These are phyloP conservation scores for Drechmeria coniospora DNA, from an alignment of 2,329 filamentous ascomycete species.

Conservation along the genomic window DNA sequence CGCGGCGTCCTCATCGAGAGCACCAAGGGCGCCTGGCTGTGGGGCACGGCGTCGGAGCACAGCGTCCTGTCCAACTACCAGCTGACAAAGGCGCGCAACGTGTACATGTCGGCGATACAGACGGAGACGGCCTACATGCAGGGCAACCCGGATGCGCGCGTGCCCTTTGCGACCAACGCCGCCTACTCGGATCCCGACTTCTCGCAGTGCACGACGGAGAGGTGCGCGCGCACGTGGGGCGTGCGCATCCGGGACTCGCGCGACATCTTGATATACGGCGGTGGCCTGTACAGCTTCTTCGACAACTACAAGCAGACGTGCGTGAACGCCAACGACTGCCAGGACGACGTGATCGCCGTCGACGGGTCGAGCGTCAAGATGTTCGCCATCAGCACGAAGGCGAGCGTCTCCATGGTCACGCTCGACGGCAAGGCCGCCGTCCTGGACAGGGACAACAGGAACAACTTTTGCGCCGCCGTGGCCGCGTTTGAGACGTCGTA, in stretches of 20 bases:
- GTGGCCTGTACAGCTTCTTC: slow-evolving; percentile 69
- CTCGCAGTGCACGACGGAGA: slow-evolving; percentile 28
- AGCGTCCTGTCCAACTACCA: slow-evolving; percentile 71
- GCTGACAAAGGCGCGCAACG: slow-evolving; percentile 57
- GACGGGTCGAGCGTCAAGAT: slow-evolving; percentile 52
- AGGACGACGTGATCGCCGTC: slow-evolving; percentile 62
- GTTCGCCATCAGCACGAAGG: slow-evolving; percentile 61
- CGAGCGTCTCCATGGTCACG: slow-evolving; percentile 57
- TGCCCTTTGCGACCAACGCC: slow-evolving; percentile 45
- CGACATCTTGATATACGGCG: slow-evolving; percentile 55
- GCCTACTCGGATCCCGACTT: slow-evolving; percentile 57
- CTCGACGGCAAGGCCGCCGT: slow-evolving; percentile 38
- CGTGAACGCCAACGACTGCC: slow-evolving; percentile 51
- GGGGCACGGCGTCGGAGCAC: slow-evolving; percentile 58
- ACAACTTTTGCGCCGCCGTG: slow-evolving; percentile 49
- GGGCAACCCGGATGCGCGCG: slow-evolving; percentile 58
- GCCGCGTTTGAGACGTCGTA: slow-evolving; percentile 28
- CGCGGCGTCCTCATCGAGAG: slow-evolving; percentile 72
- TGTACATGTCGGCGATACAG: slow-evolving; percentile 75
- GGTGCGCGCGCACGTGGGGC: slow-evolving; percentile 63
- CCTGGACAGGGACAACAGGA: slow-evolving; percentile 45
- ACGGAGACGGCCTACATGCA: slow-evolving; percentile 85
- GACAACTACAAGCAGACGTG: slow-evolving; percentile 66
- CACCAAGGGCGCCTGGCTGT: slow-evolving; percentile 61
- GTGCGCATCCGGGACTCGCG: slow-evolving; percentile 53